Evolutionary conservation across 805 yeast genomes (phyloP), one percentile per base, ranked within the genome.

Genomic region (Trichomonascus vanleenenianus): DNA sequence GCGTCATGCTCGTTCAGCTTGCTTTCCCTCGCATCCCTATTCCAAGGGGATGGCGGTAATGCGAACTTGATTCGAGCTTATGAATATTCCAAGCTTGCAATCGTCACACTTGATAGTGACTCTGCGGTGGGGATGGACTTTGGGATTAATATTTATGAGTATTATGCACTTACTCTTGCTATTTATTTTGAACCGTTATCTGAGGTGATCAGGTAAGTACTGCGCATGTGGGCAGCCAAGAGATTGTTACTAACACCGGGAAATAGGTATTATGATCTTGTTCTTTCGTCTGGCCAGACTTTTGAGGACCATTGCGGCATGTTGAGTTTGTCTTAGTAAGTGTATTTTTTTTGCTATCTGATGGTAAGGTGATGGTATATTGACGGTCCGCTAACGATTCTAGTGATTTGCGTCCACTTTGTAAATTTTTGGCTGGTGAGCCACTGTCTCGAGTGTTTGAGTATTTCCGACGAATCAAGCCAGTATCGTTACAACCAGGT

Each of bases 161-260:
- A 62, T 25, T 75, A 74, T 49, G 62, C 70, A 30, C 52, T 62
- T 18, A 60, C 70, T 2, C 48, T 74, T 49, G 79, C 75, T 2
- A 55, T 63, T 3, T 67, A 63, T 43, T 55, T 68, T 16, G 75
- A 72, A 40, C 73, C 78, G 1, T 34, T 64, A 19, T 48, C 56
- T 3, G 67, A 62, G 19, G 53, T 73, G 1, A 44, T 68, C 38
- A 65, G 63, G 57, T 50, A 53, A 54, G 30, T 49, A 60, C 3
- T 4, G n/a, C 6, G 18, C n/a, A 30, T 19, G 12, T 27, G 15
- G n/a, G n/a, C n/a, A n/a, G n/a, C 6, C 27, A 12, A 18, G 25
- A 15, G 20, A 6, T 12, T 37, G 2, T 10, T 9, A 39, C 30
- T 15, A 35, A 16, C 3, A 34, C 4, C n/a, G 16, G 27, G 22